Evolutionary conservation across 1,284 basidiomycete species (phyloP).

Genomic region (Agroathelia rolfsii): DNA sequence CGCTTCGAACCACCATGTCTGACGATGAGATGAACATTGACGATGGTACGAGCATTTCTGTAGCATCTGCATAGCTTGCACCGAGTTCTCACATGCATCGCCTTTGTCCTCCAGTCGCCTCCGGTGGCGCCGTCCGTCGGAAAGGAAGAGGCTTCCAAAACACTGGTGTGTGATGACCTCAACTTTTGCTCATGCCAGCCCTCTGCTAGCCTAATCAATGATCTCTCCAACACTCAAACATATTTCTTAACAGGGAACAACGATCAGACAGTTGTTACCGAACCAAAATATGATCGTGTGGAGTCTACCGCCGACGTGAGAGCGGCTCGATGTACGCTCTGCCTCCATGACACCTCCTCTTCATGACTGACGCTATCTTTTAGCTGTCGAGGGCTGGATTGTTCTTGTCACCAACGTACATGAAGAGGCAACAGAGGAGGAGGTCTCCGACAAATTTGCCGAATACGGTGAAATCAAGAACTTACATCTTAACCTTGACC

Average conservation of each 20-base stretch:
- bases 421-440: slow-evolving; percentile 97
- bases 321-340: slow-evolving; percentile 73
- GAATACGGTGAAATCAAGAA: slow-evolving; percentile 98
- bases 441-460: slow-evolving; percentile 93
- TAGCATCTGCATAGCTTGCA: background rate
- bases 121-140: slow-evolving; percentile 59
- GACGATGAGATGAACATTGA: slow-evolving; percentile 87
- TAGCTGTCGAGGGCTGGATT: slow-evolving; percentile 99
- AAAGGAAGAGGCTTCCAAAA: slow-evolving; percentile 75
- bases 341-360: too few relatives aligned
- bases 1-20: slow-evolving; percentile 45
- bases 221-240: slow-evolving; percentile 7
- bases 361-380: too few relatives aligned
- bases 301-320: slow-evolving; percentile 64
- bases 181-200: background rate
- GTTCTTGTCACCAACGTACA: slow-evolving; percentile 94
- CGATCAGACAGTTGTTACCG: slow-evolving; percentile 44
- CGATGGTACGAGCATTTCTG: slow-evolving; percentile 40
- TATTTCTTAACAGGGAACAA: slow-evolving; percentile 38
- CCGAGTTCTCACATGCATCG: slow-evolving; percentile 9
- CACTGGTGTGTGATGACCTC: too few relatives aligned
- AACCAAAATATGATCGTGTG: slow-evolving; percentile 68
- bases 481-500: slow-evolving; percentile 91
- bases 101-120: slow-evolving; percentile 30
- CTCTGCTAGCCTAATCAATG: too few relatives aligned